Percentiles rank a stretch among this genome's conserved stretches.
Conservation (phyloP, 2,329 filamentous ascomycete genomes). For the Cladophialophora exuberans region DNA sequence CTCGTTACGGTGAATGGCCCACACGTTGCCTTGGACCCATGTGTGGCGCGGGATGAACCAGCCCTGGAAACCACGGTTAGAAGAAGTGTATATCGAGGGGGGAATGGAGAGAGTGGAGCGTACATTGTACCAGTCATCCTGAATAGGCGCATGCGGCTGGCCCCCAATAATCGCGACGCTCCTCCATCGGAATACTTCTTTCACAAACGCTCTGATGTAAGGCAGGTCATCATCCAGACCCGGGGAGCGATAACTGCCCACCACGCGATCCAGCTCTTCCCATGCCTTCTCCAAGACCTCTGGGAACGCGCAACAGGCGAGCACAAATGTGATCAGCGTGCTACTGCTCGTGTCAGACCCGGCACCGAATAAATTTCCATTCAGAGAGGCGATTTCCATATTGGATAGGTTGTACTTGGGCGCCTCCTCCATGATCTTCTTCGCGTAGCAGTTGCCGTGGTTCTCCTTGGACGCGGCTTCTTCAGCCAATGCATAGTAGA, state of each 20-base stretch:
- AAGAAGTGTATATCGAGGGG: no score
- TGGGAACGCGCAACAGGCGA: slow-evolving; percentile 41
- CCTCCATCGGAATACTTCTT: slow-evolving; percentile 55
- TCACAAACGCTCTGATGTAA: slow-evolving; percentile 58
- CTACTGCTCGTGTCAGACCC: slow-evolving; percentile 38
- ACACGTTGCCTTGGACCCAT: slow-evolving; percentile 48
- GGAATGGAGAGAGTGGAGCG: no score
- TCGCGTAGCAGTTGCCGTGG: slow-evolving; percentile 48
- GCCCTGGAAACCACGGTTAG: slow-evolving; percentile 28
- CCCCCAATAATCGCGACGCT: slow-evolving; percentile 41
- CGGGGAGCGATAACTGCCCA: slow-evolving; percentile 54
- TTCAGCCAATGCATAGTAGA: slow-evolving; percentile 57
- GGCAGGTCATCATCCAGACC: slow-evolving; percentile 52
- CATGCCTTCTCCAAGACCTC: slow-evolving; percentile 52
- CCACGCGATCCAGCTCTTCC: slow-evolving; percentile 54
- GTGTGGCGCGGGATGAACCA: slow-evolving; percentile 56
- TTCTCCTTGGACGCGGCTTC: slow-evolving; percentile 50
- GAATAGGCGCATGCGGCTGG: slow-evolving; percentile 53
- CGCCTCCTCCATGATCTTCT: slow-evolving; percentile 53
- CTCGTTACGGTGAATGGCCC: slow-evolving; percentile 41
- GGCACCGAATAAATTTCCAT: slow-evolving; percentile 46
- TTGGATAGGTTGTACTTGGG: slow-evolving; percentile 51
- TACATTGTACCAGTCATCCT: slow-evolving; percentile 55
- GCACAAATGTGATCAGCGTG: slow-evolving; percentile 37
- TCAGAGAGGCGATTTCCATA: slow-evolving; percentile 51